A percentile compares a stretch with the other conserved stretches of the same genome.
Conservation (phyloP, 78 protist species). For the Creolimax fragrantissima region DNA sequence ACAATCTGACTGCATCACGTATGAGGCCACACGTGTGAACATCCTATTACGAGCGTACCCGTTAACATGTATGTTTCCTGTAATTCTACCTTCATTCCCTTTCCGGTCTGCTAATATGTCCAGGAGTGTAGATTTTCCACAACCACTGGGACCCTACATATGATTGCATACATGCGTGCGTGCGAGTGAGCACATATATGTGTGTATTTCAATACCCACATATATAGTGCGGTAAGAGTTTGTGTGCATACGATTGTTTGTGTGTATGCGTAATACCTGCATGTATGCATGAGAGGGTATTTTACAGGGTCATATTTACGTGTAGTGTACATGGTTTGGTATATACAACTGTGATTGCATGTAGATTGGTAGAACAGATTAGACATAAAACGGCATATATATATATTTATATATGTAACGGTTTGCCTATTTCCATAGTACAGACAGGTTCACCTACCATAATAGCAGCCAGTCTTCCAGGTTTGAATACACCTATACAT, state of each 20-base stretch:
- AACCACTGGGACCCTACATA: neutral
- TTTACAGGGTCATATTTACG: neutral
- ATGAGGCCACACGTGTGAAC: constrained; percentile 15
- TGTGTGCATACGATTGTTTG: neutral
- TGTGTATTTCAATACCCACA: neutral
- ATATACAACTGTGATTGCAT: neutral
- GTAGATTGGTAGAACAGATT: neutral
- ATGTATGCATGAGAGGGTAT: neutral
- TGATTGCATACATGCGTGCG: neutral
- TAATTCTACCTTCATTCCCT: neutral
- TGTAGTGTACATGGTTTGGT: neutral
- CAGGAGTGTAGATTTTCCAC: constrained; percentile 1
- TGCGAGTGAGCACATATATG: neutral
- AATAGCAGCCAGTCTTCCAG: neutral
- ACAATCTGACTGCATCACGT: constrained; percentile 46
- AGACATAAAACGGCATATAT: neutral
- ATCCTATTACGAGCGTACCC: neutral
- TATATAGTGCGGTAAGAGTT: neutral
- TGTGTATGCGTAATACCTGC: neutral
- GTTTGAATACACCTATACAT: neutral
- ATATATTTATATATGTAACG: neutral
- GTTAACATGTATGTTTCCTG: neutral
- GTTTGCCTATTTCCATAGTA: neutral
- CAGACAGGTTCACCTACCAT: neutral
- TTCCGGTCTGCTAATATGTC: constrained; percentile 25